Percentiles rank a stretch among this genome's conserved stretches.
Conservation (phyloP, 306 rosid species). For the Lupinus albus region DNA sequence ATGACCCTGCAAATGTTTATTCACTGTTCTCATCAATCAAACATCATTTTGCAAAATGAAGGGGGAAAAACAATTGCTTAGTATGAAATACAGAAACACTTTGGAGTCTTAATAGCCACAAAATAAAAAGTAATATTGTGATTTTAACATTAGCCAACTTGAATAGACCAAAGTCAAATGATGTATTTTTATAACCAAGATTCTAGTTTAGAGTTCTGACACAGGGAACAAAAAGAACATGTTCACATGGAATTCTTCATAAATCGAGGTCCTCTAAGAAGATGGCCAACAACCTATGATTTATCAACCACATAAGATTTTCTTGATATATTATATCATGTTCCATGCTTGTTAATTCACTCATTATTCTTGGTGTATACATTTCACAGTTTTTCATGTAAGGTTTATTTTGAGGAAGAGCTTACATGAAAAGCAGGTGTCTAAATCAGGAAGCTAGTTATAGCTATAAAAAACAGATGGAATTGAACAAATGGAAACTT, state of each 20-base stretch:
- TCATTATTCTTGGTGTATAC: neutral
- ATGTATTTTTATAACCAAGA: neutral
- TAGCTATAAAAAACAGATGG: no score
- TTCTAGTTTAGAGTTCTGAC: neutral
- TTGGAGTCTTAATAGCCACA: no score
- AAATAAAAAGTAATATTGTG: neutral
- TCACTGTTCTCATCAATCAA: no score
- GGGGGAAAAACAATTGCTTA: no score
- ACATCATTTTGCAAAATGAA: no score
- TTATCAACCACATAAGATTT: neutral
- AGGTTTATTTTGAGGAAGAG: neutral
- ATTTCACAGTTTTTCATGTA: no score
- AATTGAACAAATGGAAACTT: no score
- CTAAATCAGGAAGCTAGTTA: no score
- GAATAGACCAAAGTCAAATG: neutral
- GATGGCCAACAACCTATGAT: neutral
- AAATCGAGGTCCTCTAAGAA: neutral
- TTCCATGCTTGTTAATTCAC: neutral
- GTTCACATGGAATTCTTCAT: conserved; percentile 28
- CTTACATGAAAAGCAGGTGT: neutral
- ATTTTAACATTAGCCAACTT: neutral
- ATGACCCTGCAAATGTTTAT: no score
- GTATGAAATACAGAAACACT: no score
- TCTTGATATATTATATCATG: neutral
- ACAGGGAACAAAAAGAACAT: neutral